Evolutionary conservation across 768 basidiomycete genomes (phyloP).

Genomic region (Amanita inopinata): DNA sequence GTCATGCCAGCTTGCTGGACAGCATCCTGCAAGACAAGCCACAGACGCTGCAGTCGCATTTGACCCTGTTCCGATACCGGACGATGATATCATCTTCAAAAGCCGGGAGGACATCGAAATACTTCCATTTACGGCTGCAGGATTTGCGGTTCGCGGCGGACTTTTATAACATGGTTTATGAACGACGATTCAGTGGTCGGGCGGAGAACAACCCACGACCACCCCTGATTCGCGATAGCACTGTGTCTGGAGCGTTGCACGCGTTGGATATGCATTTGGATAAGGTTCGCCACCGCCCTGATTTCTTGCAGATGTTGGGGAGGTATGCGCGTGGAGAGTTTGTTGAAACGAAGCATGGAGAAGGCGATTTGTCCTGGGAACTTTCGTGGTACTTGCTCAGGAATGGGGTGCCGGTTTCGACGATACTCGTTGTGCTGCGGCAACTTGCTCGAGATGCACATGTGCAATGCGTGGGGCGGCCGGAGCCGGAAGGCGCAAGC

Average conservation of each 20-base stretch:
- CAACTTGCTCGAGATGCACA: conserved; percentile 57
- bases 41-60: conserved; percentile 62
- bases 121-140: conserved; percentile 60
- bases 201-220: conserved; percentile 55
- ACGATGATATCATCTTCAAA: conserved; percentile 37
- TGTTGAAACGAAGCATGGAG: conserved; percentile 12
- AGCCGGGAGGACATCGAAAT: conserved; percentile 22
- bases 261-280: conserved; percentile 53
- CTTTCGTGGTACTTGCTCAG: conserved; percentile 67
- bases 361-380: conserved; percentile 20
- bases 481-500: conserved; percentile 43
- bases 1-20: conserved; percentile 72
- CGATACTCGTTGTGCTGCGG: conserved; percentile 50
- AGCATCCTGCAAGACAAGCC: conserved; percentile 89
- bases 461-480: conserved; percentile 37
- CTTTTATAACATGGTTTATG: conserved; percentile 70
- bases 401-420: conserved; percentile 62
- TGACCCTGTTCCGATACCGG: conserved; percentile 63
- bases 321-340: conserved; percentile 41
- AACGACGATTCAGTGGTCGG: conserved; percentile 66
- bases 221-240: conserved; percentile 63
- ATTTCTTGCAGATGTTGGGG: conserved; percentile 34
- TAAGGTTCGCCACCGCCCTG: conserved; percentile 26
- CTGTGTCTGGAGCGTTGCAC: conserved; percentile 55
- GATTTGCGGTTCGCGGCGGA: conserved; percentile 68